Percentiles rank a stretch among this genome's conserved stretches.
phyloP scores from a whole-genome alignment of 768 basidiomycete genomes.

The Mycena albidolilacea region DNA sequence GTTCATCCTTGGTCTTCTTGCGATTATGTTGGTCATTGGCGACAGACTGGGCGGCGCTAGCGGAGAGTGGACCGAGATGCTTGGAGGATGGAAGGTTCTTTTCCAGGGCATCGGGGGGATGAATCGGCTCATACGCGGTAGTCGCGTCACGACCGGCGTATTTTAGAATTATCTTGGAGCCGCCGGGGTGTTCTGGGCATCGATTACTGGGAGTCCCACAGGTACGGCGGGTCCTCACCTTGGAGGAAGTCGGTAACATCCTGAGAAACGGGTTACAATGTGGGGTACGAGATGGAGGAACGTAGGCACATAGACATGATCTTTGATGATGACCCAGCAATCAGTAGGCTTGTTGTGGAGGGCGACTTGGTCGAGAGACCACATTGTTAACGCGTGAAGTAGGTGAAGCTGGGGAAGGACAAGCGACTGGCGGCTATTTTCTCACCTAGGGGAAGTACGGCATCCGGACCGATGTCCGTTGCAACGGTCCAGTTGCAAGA shows the following conservation, averaged over 20 bases:
- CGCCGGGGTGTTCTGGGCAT: constrained; percentile 78
- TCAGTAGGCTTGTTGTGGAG: constrained; percentile 64
- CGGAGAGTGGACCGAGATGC: constrained; percentile 78
- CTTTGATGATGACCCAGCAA: constrained; percentile 88
- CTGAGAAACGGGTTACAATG: constrained; percentile 19
- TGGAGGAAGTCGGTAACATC: constrained; percentile 87
- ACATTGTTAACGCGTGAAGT: constrained; percentile 47
- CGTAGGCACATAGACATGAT: constrained; percentile 72
- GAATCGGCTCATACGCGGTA: constrained; percentile 82
- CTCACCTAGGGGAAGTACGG: neutral
- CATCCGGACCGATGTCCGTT: neutral
- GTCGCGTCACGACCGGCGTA: constrained; percentile 93
- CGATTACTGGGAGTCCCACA: constrained; percentile 18
- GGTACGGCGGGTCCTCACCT: constrained; percentile 45
- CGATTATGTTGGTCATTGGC: constrained; percentile 55
- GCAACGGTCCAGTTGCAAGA: too few species aligned
- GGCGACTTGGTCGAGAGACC: constrained; percentile 70
- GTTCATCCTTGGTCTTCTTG: constrained; percentile 76
- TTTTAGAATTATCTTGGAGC: constrained; percentile 83
- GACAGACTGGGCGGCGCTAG: constrained; percentile 57
- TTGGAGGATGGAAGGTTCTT: constrained; percentile 79
- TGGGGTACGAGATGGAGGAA: neutral
- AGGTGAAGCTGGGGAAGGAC: constrained; percentile 34
- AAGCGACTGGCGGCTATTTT: neutral
- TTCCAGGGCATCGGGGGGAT: constrained; percentile 86